These are phyloP conservation scores for Phytophthora megakarya DNA, from an alignment of 352 stramenopile genomes.

Conservation along the genomic window DNA sequence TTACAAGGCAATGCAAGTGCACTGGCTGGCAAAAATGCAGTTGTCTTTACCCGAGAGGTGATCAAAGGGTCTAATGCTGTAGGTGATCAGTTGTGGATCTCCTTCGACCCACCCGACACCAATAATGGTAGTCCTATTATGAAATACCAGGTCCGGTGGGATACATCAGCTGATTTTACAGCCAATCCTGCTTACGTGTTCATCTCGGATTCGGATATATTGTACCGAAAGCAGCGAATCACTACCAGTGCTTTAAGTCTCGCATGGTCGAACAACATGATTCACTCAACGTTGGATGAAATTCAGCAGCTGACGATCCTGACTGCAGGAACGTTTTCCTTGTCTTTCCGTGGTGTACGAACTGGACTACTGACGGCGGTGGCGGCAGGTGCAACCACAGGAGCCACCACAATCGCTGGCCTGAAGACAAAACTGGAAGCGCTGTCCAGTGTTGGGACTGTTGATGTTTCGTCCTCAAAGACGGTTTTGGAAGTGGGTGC, in stretches of 20 bases:
- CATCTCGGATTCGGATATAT: conserved; percentile 52
- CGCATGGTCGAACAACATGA: conserved; percentile 55
- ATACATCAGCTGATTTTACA: conserved; percentile 58
- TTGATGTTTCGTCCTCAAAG: conserved; percentile 45
- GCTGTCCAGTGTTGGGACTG: conserved; percentile 46
- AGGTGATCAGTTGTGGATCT: conserved; percentile 76
- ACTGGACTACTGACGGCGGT: conserved; percentile 30
- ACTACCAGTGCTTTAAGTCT: conserved; percentile 57
- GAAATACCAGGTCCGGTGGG: conserved; percentile 72
- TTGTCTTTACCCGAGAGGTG: conserved; percentile 57
- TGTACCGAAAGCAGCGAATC: conserved; percentile 63
- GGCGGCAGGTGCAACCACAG: conserved; percentile 20
- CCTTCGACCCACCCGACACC: conserved; percentile 62
- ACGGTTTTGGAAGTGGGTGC: conserved; percentile 26
- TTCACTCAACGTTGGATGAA: conserved; percentile 35
- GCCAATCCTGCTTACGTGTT: conserved; percentile 53
- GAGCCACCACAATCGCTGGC: conserved; percentile 34
- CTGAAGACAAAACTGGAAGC: conserved; percentile 44
- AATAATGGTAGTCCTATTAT: conserved; percentile 73
- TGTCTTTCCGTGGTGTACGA: conserved; percentile 55
- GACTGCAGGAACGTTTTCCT: conserved; percentile 41
- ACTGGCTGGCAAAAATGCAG: conserved; percentile 47
- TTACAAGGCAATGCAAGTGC: conserved; percentile 38
- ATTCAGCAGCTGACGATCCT: conserved; percentile 57
- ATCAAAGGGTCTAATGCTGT: conserved; percentile 73